Evolutionary conservation across 208 protist genomes (phyloP).

Genomic region (Trypanosoma scelopori): DNA sequence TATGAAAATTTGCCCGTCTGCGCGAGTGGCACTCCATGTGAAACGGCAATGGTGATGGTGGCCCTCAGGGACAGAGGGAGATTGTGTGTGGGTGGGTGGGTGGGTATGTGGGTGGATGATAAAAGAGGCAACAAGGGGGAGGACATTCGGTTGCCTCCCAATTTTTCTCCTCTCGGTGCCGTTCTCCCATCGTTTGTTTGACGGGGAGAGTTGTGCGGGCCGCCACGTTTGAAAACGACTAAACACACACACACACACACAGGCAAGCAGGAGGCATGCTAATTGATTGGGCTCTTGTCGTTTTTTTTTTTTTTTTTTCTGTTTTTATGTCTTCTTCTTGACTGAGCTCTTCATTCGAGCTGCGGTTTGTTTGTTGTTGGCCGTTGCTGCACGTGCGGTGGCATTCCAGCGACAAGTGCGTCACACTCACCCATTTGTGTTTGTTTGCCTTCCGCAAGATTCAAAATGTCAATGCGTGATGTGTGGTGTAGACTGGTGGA

Average conservation of each 20-base stretch:
- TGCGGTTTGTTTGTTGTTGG: too few relatives aligned
- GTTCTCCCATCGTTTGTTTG: conserved; percentile 19
- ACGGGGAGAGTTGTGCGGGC: conserved; percentile 25
- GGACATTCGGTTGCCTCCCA: too few relatives aligned
- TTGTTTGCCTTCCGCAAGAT: neutral
- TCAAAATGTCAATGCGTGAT: conserved; percentile 28
- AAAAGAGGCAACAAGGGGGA: too few relatives aligned
- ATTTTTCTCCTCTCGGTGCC: conserved; percentile 17
- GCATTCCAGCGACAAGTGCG: neutral
- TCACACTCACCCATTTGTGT: neutral
- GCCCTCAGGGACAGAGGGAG: too few relatives aligned
- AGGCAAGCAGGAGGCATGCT: neutral
- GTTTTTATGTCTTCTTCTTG: conserved; percentile 7
- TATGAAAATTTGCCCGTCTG: too few relatives aligned
- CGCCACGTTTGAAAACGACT: conserved; percentile 2
- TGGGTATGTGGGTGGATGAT: too few relatives aligned
- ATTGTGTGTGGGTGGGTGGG: neutral
- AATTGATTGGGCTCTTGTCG: neutral
- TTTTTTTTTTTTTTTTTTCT: conserved; percentile 18
- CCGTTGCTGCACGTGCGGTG: too few relatives aligned
- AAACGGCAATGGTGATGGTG: too few relatives aligned
- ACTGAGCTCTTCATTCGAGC: neutral
- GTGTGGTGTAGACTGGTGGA: conserved; percentile 51
- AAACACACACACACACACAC: too few relatives aligned
- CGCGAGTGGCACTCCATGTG: too few relatives aligned